phyloP scores from a whole-genome alignment of 177 flowering plant species.

The Vitis hybrid region DNA sequence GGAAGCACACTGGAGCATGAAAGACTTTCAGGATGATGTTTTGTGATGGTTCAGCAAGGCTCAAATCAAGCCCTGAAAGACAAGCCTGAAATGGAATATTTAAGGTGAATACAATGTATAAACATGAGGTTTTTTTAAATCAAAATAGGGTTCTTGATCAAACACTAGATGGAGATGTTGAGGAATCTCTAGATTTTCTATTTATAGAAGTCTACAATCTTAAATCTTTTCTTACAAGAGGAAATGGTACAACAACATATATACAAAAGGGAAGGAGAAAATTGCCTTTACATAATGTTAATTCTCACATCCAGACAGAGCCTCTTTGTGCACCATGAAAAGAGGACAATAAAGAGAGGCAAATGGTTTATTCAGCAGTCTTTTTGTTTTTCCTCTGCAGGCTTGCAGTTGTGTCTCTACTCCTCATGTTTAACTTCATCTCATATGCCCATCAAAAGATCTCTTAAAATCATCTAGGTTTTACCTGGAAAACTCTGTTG shows the following conservation, averaged over 20 bases:
- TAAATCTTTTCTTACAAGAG: neutral
- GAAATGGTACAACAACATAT: neutral
- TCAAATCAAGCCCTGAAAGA: too few species aligned
- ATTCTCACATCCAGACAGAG: neutral
- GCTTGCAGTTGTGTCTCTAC: neutral
- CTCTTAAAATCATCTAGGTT: slow-evolving; percentile 25
- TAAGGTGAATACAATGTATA: too few species aligned
- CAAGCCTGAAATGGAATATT: too few species aligned
- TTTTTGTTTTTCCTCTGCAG: neutral
- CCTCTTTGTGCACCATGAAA: neutral
- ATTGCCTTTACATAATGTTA: neutral
- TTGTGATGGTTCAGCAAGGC: too few species aligned
- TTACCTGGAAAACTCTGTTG: slow-evolving; percentile 69
- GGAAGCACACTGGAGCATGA: too few species aligned
- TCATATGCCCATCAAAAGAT: neutral
- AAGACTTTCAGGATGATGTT: too few species aligned
- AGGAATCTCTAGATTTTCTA: neutral
- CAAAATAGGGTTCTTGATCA: too few species aligned
- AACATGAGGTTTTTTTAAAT: too few species aligned
- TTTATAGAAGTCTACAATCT: neutral
- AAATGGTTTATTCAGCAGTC: neutral
- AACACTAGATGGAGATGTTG: neutral
- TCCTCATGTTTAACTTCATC: neutral
- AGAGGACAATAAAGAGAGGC: neutral
- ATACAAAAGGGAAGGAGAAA: neutral